Evolutionary conservation across 2,329 filamentous ascomycete species (phyloP).

Genomic region (Aspergillus tanneri): DNA sequence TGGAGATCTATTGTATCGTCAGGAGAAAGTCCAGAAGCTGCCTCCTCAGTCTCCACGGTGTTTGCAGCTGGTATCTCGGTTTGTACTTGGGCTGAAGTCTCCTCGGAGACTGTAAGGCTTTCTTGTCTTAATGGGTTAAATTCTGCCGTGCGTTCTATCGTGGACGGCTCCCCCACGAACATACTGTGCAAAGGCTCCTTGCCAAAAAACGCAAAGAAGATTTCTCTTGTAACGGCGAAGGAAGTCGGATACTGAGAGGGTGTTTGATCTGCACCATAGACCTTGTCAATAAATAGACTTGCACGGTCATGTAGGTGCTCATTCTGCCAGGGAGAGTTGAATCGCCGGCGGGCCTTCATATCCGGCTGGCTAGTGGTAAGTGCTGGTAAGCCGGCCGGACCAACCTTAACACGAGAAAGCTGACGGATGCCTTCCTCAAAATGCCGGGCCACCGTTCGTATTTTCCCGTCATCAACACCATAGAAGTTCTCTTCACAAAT

Average conservation of each 20-base stretch:
- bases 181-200: neutral
- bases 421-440: too few species aligned
- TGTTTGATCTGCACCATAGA: neutral
- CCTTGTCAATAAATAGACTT: neutral
- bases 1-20: neutral
- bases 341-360: neutral
- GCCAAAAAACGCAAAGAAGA: conserved; percentile 1
- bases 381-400: too few species aligned
- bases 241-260: neutral
- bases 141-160: neutral
- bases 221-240: neutral
- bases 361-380: neutral
- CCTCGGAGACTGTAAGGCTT: too few species aligned
- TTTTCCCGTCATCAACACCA: too few species aligned
- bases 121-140: neutral
- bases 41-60: neutral
- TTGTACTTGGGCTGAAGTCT: neutral
- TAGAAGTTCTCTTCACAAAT: too few species aligned
- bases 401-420: too few species aligned
- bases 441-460: too few species aligned
- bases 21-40: neutral
- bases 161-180: neutral
- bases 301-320: neutral
- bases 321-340: neutral
- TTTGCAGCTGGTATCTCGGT: neutral